Base-by-base conservation (phyloP, 495 filamentous ascomycete genomes). In the Penicillium bialowiezense region DNA sequence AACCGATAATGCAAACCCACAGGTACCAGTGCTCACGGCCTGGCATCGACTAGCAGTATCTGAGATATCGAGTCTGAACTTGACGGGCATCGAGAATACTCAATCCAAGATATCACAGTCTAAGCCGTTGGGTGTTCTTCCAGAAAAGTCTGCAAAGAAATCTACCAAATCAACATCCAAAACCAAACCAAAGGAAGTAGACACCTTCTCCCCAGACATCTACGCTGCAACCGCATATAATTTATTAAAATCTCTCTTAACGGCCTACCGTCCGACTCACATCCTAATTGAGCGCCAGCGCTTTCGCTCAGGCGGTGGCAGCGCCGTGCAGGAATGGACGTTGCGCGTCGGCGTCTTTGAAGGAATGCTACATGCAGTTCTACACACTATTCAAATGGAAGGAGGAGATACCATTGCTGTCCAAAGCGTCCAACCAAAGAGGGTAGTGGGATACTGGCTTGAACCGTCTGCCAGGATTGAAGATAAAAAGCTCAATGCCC, bases 281-380 rank as follows among this genome's bases (percentile, higher is more conserved):
- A 74, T 97, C 33, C 76, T 97, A 1, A 91, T 97, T 45, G 92
- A 97, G 68, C 83, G 88, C 3, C 92, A 97, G 62, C 87, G 92
- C 1, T 95, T 86, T 68, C 87, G 93, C 20, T 85, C 83, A 9
- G 73, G 71, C 14, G 81, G 88, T 24, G 74, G 65, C 0, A 55
- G 78, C 0, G 77, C 81, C 6, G 80, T 97, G 3, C 80, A 83
- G 29, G 89, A 97, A 67, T 97, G 92, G 93, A 95, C 91, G 15
- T 51, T 96, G 26, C 77, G 90, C 2, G 91, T 97, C 3, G 95
- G 95, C 52, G 87, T 90, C 62, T 80, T 97, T 17, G 92, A 97
- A 67, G 80, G 82, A 0, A 96, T 96, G 86, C 64, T 97, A 2
- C 86, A 93, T 69, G 88, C 87, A 20, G 75, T 86, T n/a, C 64